These are phyloP conservation scores for Entomortierella lignicola DNA, from an alignment of 192 early-diverging fungal genomes.

Conservation along the genomic window DNA sequence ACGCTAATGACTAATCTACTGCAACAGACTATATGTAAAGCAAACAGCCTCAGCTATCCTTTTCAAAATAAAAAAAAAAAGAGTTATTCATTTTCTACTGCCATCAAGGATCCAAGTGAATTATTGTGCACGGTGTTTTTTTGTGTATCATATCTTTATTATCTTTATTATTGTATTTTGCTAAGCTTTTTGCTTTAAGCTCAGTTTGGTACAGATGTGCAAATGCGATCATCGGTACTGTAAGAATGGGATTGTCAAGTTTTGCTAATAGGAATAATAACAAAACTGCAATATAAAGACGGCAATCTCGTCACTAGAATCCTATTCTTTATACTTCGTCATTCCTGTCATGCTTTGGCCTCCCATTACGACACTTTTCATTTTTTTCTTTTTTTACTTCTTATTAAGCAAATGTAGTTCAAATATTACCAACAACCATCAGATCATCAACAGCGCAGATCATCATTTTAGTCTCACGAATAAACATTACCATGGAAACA, in stretches of 20 bases:
- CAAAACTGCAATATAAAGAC: background rate
- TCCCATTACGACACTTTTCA: conserved; percentile 4
- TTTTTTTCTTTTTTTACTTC: too few species aligned
- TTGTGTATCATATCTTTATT: background rate
- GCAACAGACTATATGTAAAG: background rate
- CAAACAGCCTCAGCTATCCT: background rate
- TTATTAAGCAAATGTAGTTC: too few species aligned
- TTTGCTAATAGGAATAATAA: too few species aligned
- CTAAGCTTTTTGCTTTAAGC: background rate
- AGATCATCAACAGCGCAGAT: background rate
- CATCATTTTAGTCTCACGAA: background rate
- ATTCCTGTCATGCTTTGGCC: background rate
- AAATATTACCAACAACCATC: too few species aligned
- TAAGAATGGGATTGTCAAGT: too few species aligned
- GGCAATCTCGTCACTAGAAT: background rate
- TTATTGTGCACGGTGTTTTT: background rate
- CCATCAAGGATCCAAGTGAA: background rate
- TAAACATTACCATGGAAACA: background rate
- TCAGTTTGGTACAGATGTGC: background rate
- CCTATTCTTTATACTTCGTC: background rate
- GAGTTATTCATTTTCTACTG: too few species aligned
- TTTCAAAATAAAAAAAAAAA: too few species aligned
- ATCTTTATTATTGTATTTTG: background rate
- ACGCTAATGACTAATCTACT: too few species aligned
- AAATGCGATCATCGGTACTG: conserved; percentile 17